Percentiles rank a stretch among this genome's conserved stretches.
Conservation (phyloP, 441 rosid species). For the Adansonia grandidieri region DNA sequence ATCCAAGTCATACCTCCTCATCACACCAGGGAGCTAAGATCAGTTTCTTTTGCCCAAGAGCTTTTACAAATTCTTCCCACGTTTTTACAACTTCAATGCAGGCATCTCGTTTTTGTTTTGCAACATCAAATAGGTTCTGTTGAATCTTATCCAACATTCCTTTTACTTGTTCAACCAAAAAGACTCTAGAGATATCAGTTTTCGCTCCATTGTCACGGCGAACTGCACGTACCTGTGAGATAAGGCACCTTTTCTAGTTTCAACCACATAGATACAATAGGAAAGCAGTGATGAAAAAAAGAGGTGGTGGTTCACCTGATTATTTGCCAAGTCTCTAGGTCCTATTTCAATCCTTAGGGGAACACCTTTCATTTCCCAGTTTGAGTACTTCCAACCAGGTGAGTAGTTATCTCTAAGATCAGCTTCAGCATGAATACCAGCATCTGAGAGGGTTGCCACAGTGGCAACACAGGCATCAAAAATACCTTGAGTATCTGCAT, state of each 20-base stretch:
- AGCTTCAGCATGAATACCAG: slow-evolving; percentile 83
- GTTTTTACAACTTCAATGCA: slow-evolving; percentile 71
- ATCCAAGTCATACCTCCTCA: slow-evolving; percentile 62
- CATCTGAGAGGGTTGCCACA: slow-evolving; percentile 59
- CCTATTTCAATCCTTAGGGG: slow-evolving; percentile 98
- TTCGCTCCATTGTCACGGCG: slow-evolving; percentile 88
- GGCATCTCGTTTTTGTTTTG: slow-evolving; percentile 76
- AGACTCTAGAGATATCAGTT: slow-evolving; percentile 63
- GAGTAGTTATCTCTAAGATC: slow-evolving; percentile 92
- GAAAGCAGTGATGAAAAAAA: neutral
- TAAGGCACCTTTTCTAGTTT: slow-evolving; percentile 14
- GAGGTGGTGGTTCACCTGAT: slow-evolving; percentile 57
- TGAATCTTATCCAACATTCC: slow-evolving; percentile 68
- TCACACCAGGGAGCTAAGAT: slow-evolving; percentile 99
- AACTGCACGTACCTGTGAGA: slow-evolving; percentile 76
- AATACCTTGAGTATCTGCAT: slow-evolving; percentile 85
- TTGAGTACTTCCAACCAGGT: slow-evolving; percentile 98
- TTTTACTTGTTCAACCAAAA: slow-evolving; percentile 66
- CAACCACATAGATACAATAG: neutral
- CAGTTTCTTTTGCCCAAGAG: slow-evolving; percentile 82
- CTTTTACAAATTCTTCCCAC: slow-evolving; percentile 85
- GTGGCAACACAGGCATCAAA: slow-evolving; percentile 84
- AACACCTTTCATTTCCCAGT: slow-evolving; percentile 99
- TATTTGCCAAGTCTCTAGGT: slow-evolving; percentile 83
- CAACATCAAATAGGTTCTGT: slow-evolving; percentile 66